Base-by-base conservation (phyloP, 352 stramenopile genomes). In the Pythium pectinolyticum region DNA sequence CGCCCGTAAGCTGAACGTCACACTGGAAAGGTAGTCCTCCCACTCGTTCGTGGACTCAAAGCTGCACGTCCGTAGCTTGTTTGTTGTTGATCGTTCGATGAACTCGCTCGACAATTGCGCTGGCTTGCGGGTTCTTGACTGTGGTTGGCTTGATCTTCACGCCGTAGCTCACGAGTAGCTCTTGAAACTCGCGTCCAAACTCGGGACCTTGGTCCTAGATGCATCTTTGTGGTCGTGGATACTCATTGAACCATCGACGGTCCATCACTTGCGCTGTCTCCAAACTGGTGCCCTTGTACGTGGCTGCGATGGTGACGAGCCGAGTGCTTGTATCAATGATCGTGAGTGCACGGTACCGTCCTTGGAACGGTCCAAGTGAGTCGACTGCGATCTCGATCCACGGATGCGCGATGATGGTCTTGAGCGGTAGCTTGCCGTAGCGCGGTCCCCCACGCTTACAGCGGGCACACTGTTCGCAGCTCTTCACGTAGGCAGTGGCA, bases 41-140 rank as follows among this genome's bases (percentile, higher is more conserved):
- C 32, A 37, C 7, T 37, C 32, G 32, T 37, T 14, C 12, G 7
- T 37, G 32, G 12, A 14, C 32, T 37, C 32, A 37, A 7, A 14
- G 34, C 6, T 60, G 12, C 37, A 15, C 56, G 55, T 63, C 40
- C n/a, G n/a, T n/a, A n/a, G n/a, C n/a, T n/a, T n/a, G n/a, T n/a
- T 55, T 63, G 56, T 63, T 20, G 41, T 32, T 32, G 32, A 63
- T 55, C 14, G 34, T 32, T 4, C 49, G 40, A n/a, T 55, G 56
- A 5, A 63, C 34, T n/a, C 56, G 41, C 20, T 63, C 56, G 32
- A 63, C 46, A 28, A 49, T 24, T 10, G 20, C 27, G 25, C 45
- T 63, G 25, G 43, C 43, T 19, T 19, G 25, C 5, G 56, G 41
- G 34, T 63, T 63, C 5, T 46, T 41, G 24, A n/a, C 14, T 5